Evolutionary conservation across 352 stramenopile genomes (phyloP), one percentile per base, ranked within the genome.

Genomic region (Globisporangium camurandrum): DNA sequence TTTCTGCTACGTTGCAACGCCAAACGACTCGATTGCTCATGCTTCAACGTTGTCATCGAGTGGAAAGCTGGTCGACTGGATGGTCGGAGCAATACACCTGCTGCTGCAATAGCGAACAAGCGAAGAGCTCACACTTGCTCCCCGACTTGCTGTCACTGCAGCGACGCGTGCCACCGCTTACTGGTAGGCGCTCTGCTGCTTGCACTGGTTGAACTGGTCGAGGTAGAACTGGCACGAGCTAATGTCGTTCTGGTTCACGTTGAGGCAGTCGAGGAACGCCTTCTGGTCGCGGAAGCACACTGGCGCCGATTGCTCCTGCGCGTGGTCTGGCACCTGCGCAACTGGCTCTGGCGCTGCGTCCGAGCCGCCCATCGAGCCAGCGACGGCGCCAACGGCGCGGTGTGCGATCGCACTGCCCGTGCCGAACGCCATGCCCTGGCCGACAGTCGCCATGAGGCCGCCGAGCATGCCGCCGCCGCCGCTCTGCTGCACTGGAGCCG

Each of bases 361-460:
- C 49, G 67, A 78, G 46, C 71, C 52, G 27, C 84, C 74, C 54
- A 95, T 73, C 61, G 78, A 88, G 54, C 67, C 66, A 16, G 73
- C 78, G 26, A 86, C 82, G 47, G 81, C 82, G 31, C 79, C 77
- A n/a, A 93, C 84, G 4, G 79, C 95, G 46, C 86, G 90, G 66
- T 98, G 95, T 17, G 94, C 96, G 55, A 99, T 97, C 30, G 93
- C 92, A 48, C 84, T 97, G 58, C 96, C 96, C 45, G 92, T 98
- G 62, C 96, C 96, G 67, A 99, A 98, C n/a, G 95, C 95, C 88
- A 98, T 98, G 56, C 96, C 96, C 71, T 97, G 86, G 22, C 88
- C 93, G 57, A 99, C 96, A 30, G 93, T 98, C 56, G 86, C 84
- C 67, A 96, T 96, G 61, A 98, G 94, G 33, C 94, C 94, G 36